A percentile compares a stretch with the other conserved stretches of the same genome.
Evolutionary conservation across 176 grass and related monocot species (phyloP).

Genomic region (Paspalum vaginatum): DNA sequence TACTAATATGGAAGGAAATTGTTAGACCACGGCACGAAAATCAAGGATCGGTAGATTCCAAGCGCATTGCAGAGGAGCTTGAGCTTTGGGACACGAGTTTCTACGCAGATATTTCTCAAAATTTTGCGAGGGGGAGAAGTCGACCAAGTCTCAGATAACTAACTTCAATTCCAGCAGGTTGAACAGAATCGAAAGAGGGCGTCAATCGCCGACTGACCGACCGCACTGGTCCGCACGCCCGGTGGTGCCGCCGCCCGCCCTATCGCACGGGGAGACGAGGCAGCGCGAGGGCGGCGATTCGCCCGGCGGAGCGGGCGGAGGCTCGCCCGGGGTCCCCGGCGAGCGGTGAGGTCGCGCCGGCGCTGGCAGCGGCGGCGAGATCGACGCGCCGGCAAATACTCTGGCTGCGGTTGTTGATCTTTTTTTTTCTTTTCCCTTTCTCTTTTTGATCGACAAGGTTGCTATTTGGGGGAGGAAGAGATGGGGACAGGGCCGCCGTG

Average conservation of each 20-base stretch:
- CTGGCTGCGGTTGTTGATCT: background rate
- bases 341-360: background rate
- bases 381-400: background rate
- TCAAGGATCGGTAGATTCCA: background rate
- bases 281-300: background rate
- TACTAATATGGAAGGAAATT: background rate
- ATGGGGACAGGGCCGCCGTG: background rate
- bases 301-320: background rate
- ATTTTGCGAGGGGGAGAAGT: background rate
- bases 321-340: background rate
- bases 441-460: background rate
- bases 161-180: background rate
- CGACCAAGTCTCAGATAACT: background rate
- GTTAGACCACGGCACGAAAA: background rate
- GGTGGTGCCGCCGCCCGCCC: background rate
- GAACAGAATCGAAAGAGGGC: background rate
- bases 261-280: background rate
- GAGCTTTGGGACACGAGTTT: background rate
- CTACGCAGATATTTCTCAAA: background rate
- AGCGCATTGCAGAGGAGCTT: background rate
- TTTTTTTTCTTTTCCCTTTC: background rate
- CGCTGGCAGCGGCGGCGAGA: background rate
- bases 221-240: background rate
- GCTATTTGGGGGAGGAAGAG: background rate
- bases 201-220: background rate